phyloP scores from a whole-genome alignment of 2,329 filamentous ascomycete species.

The Metarhizium robertsii region DNA sequence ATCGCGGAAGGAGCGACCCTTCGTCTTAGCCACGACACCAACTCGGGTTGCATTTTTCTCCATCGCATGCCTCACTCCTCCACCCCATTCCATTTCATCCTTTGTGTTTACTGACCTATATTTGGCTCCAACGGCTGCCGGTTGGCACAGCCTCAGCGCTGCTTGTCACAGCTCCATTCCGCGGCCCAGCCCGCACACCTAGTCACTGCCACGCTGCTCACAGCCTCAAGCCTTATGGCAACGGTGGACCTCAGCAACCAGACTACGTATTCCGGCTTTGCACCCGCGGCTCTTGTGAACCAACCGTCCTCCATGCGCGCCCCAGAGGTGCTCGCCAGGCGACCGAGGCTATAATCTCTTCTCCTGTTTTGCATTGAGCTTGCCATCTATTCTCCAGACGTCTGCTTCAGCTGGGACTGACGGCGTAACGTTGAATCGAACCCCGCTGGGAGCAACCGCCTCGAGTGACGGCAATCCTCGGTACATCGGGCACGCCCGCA shows the following conservation, averaged over 20 bases:
- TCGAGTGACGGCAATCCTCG: background rate
- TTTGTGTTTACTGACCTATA: background rate
- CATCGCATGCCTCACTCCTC: background rate
- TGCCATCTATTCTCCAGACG: conserved; percentile 2
- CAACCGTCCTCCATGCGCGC: background rate
- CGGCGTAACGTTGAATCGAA: background rate
- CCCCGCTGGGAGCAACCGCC: background rate
- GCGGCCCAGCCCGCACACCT: background rate
- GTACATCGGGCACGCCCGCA: conserved; percentile 8
- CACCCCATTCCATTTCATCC: background rate
- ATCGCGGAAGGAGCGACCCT: background rate
- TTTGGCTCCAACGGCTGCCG: background rate
- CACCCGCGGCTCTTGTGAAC: background rate
- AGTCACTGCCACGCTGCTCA: background rate
- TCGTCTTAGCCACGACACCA: background rate
- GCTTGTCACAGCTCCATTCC: no score
- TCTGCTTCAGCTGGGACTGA: background rate
- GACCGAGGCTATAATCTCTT: background rate
- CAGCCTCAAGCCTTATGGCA: background rate
- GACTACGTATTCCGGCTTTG: background rate
- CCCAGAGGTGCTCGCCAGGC: background rate
- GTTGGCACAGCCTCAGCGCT: background rate
- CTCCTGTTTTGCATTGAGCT: background rate
- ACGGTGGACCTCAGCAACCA: background rate
- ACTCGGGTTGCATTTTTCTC: background rate